These are phyloP conservation scores for Rostrohypoxylon terebratum DNA, from an alignment of 495 filamentous ascomycete genomes.

Conservation along the genomic window DNA sequence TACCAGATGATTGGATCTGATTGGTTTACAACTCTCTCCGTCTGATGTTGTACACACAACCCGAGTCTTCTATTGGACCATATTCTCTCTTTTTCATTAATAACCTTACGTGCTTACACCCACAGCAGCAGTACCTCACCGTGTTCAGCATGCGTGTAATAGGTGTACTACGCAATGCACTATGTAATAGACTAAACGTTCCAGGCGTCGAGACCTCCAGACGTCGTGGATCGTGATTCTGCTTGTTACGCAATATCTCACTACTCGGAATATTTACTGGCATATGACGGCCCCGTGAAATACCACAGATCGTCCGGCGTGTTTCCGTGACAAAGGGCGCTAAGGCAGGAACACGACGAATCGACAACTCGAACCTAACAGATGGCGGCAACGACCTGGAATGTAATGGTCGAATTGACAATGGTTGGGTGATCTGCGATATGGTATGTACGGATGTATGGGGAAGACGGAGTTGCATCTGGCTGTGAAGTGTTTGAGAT, in stretches of 20 bases:
- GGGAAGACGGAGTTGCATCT: slow-evolving; percentile 44
- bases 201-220: neutral
- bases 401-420: slow-evolving; percentile 33
- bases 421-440: slow-evolving; percentile 40
- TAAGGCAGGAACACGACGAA: slow-evolving; percentile 46
- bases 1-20: slow-evolving; percentile 20
- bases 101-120: slow-evolving; percentile 5
- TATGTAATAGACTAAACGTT: neutral
- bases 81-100: slow-evolving; percentile 9
- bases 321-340: slow-evolving; percentile 36
- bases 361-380: slow-evolving; percentile 14
- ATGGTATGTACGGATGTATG: slow-evolving; percentile 25
- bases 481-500: slow-evolving; percentile 44
- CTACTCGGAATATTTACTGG: slow-evolving; percentile 11
- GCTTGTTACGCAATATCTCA: slow-evolving; percentile 1
- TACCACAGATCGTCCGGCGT: slow-evolving; percentile 11
- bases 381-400: slow-evolving; percentile 44
- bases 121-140: neutral
- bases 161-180: too few relatives aligned
- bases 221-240: neutral
- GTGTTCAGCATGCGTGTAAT: neutral
- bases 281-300: neutral
- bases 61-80: slow-evolving; percentile 16
- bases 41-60: slow-evolving; percentile 9
- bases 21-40: neutral